Evolutionary conservation across 805 yeast species (phyloP).

Genomic region (Lachancea lanzarotensis): DNA sequence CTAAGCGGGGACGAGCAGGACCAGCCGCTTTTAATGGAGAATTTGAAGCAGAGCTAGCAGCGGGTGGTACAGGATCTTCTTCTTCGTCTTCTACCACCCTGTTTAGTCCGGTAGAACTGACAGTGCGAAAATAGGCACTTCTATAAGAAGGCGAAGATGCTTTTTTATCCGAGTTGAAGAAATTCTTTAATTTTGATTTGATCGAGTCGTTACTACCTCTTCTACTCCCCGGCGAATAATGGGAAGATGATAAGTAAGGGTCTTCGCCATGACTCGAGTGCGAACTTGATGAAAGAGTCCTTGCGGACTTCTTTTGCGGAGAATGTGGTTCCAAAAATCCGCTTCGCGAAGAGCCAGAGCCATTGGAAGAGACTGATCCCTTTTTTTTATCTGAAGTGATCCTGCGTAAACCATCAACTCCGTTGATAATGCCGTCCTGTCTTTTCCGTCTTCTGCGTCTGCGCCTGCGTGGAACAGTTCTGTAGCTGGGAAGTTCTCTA

Average conservation of each 20-base stretch:
- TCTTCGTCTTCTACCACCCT: conserved; percentile 25
- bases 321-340: background rate
- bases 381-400: background rate
- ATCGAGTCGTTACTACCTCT: conserved; percentile 13
- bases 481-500: conserved; percentile 66
- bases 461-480: conserved; percentile 76
- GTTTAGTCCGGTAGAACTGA: conserved; percentile 13
- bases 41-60: background rate
- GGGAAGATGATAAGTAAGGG: background rate
- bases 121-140: conserved; percentile 8
- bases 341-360: background rate
- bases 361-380: background rate
- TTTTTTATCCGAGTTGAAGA: conserved; percentile 10
- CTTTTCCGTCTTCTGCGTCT: conserved; percentile 36
- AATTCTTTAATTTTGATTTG: conserved; percentile 10
- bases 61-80: conserved; percentile 20
- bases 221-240: conserved; percentile 6
- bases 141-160: conserved; percentile 1
- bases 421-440: background rate
- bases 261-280: background rate
- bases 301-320: conserved; percentile 1
- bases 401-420: background rate
- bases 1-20: conserved; percentile 2
- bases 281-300: background rate
- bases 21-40: background rate